phyloP scores from a whole-genome alignment of 2,329 filamentous ascomycete species.

The Esteya vermicola region DNA sequence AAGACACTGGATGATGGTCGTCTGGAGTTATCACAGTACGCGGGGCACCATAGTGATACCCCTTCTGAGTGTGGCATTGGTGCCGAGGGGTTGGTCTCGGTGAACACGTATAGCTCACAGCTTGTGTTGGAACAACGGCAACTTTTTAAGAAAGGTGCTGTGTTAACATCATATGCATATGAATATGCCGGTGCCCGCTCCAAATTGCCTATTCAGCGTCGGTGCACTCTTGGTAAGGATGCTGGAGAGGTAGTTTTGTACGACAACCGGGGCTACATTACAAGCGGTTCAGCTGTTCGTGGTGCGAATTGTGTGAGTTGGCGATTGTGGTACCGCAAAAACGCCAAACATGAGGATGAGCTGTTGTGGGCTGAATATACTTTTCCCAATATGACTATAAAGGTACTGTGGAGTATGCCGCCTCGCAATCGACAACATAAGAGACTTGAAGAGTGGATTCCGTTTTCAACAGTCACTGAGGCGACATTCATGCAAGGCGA shows the following conservation, averaged over 20 bases:
- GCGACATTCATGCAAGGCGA: slow-evolving; percentile 37
- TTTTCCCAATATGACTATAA: slow-evolving; percentile 36
- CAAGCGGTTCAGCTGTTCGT: slow-evolving; percentile 36
- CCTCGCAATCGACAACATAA: slow-evolving; percentile 32
- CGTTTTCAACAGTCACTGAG: slow-evolving; percentile 37
- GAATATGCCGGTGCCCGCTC: slow-evolving; percentile 18
- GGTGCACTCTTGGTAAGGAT: slow-evolving; percentile 29
- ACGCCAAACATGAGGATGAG: slow-evolving; percentile 36
- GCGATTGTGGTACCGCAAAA: slow-evolving; percentile 39
- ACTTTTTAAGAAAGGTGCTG: slow-evolving; percentile 13
- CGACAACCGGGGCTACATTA: slow-evolving; percentile 35
- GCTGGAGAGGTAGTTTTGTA: slow-evolving; percentile 33
- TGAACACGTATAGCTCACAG: slow-evolving; percentile 31
- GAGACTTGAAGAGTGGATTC: slow-evolving; percentile 39
- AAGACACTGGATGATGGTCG: slow-evolving; percentile 1
- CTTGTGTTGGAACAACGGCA: slow-evolving; percentile 23
- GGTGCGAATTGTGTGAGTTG: slow-evolving; percentile 37
- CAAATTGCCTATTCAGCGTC: slow-evolving; percentile 27
- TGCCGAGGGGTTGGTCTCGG: too few species aligned
- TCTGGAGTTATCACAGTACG: slow-evolving; percentile 10
- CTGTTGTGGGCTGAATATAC: slow-evolving; percentile 40
- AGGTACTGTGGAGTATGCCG: slow-evolving; percentile 38
- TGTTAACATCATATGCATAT: background rate
- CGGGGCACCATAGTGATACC: slow-evolving; percentile 19
- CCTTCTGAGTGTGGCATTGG: too few species aligned